These are phyloP conservation scores for Fusarium avenaceum DNA, from an alignment of 2,329 filamentous ascomycete species.

Conservation along the genomic window DNA sequence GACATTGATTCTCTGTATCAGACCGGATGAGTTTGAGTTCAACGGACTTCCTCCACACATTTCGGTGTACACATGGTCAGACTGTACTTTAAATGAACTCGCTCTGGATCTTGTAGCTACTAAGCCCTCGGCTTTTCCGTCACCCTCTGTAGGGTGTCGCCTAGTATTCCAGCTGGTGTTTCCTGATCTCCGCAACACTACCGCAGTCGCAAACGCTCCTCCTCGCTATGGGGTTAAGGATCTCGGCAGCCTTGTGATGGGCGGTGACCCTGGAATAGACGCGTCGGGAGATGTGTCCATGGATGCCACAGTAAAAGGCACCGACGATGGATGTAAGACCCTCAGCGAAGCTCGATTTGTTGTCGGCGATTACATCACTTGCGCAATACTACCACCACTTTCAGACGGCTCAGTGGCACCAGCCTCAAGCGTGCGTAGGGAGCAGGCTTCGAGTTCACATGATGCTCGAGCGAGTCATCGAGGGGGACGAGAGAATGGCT, in stretches of 20 bases:
- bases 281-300: conserved; percentile 57
- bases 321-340: conserved; percentile 77
- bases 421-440: conserved; percentile 57
- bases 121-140: conserved; percentile 75
- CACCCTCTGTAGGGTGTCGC: conserved; percentile 82
- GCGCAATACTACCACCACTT: conserved; percentile 82
- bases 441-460: conserved; percentile 37
- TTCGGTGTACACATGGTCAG: conserved; percentile 87
- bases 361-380: conserved; percentile 89
- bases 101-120: conserved; percentile 79
- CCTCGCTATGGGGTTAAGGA: conserved; percentile 81
- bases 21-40: conserved; percentile 77
- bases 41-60: conserved; percentile 74
- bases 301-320: conserved; percentile 53
- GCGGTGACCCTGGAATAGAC: conserved; percentile 64
- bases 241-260: conserved; percentile 84
- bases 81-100: conserved; percentile 85
- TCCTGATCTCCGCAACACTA: conserved; percentile 72
- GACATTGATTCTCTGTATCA: conserved; percentile 51
- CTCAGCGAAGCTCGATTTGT: conserved; percentile 84
- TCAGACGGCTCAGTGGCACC: conserved; percentile 81
- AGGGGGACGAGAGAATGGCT: conserved; percentile 49
- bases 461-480: conserved; percentile 45
- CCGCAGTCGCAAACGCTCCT: conserved; percentile 45
- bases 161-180: conserved; percentile 91